phyloP scores from a whole-genome alignment of 345 rosid species.

The Hirschfeldia incana region DNA sequence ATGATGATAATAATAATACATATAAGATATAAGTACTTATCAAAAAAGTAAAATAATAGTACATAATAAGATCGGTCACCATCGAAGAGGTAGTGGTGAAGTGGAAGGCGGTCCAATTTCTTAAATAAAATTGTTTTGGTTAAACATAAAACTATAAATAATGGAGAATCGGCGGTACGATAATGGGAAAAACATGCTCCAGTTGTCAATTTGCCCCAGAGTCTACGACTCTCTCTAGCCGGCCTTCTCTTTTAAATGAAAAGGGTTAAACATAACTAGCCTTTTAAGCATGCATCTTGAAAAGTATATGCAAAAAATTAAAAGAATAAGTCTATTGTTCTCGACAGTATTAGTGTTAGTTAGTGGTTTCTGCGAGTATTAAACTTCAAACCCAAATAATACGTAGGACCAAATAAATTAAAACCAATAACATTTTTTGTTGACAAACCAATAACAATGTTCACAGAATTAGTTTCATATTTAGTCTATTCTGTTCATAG shows the following conservation, averaged over 20 bases:
- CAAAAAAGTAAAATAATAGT: background rate
- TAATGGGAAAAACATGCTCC: slow-evolving; percentile 40
- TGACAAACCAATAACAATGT: background rate
- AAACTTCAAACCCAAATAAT: background rate
- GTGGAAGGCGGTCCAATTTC: slow-evolving; percentile 28
- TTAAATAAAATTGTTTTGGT: background rate
- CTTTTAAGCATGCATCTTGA: slow-evolving; percentile 13
- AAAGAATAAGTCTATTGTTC: background rate
- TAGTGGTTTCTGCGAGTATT: background rate
- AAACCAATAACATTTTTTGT: too few species aligned
- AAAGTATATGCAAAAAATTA: background rate
- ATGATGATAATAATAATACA: slow-evolving; percentile 11
- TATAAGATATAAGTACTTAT: slow-evolving; percentile 14
- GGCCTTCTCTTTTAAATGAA: background rate
- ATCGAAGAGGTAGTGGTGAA: slow-evolving; percentile 37
- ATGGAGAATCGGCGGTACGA: slow-evolving; percentile 26
- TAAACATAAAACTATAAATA: background rate
- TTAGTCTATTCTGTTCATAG: background rate
- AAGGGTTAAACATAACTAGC: background rate
- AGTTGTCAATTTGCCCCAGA: slow-evolving; percentile 38
- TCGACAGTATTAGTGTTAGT: background rate
- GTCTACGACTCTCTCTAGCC: slow-evolving; percentile 31
- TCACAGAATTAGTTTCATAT: background rate
- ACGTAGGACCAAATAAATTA: too few species aligned
- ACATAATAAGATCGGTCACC: slow-evolving; percentile 33